These are phyloP conservation scores for Penicillium psychrofluorescens DNA, from an alignment of 495 filamentous ascomycete species.

Conservation along the genomic window DNA sequence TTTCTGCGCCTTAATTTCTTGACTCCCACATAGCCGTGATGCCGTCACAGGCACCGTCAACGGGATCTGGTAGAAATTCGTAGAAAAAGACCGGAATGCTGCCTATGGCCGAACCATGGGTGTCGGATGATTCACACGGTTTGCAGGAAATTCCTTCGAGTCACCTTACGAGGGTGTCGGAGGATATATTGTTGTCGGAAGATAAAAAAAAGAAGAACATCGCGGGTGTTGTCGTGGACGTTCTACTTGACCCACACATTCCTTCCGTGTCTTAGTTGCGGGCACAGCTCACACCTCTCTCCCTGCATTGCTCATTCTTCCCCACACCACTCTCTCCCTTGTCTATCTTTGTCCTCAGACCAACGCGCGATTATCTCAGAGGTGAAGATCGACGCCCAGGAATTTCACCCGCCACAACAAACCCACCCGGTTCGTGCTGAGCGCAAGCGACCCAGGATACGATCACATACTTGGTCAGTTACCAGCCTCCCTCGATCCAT, in stretches of 20 bases:
- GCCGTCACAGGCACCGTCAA: neutral
- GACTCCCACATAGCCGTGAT: constrained; percentile 1
- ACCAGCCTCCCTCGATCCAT: neutral
- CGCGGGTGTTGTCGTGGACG: neutral
- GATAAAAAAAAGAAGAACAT: neutral
- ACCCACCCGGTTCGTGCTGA: neutral
- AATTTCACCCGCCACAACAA: constrained; percentile 17
- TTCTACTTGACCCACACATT: constrained; percentile 13
- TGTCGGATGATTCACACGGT: constrained; percentile 1
- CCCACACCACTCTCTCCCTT: neutral
- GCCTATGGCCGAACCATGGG: neutral
- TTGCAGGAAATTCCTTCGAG: neutral
- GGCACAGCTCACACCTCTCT: neutral
- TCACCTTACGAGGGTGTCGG: neutral
- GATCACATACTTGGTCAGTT: constrained; percentile 16
- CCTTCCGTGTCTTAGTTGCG: neutral
- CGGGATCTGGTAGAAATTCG: neutral
- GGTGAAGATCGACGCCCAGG: constrained; percentile 10
- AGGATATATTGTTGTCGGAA: neutral
- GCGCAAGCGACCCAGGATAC: constrained; percentile 4
- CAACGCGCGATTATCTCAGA: constrained; percentile 1
- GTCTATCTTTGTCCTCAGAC: neutral
- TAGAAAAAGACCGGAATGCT: constrained; percentile 6
- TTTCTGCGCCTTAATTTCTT: neutral
- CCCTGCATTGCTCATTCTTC: constrained; percentile 17